Evolutionary conservation across 805 yeast genomes (phyloP).

Genomic region (Scheffersomyces stipitis): DNA sequence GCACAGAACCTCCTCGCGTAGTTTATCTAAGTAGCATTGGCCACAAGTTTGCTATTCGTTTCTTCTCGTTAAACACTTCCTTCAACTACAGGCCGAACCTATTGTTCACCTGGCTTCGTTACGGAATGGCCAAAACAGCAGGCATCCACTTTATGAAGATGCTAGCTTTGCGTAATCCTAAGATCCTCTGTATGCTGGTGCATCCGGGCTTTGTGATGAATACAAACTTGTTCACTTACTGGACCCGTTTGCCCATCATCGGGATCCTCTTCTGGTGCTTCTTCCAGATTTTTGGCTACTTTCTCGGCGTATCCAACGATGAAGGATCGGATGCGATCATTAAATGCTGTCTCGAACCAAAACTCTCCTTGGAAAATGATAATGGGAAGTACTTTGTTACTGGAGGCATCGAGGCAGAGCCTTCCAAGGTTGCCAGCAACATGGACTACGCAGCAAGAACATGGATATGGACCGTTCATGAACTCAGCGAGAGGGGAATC

Average conservation of each 20-base stretch:
- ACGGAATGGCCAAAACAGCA: slow-evolving; percentile 74
- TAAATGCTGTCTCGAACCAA: slow-evolving; percentile 58
- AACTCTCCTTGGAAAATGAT: slow-evolving; percentile 48
- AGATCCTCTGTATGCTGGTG: slow-evolving; percentile 60
- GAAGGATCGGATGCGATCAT: slow-evolving; percentile 69
- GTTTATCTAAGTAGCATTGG: slow-evolving; percentile 66
- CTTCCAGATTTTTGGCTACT: slow-evolving; percentile 65
- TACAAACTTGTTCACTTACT: slow-evolving; percentile 70
- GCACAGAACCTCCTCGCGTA: slow-evolving; percentile 48
- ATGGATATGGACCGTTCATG: slow-evolving; percentile 77
- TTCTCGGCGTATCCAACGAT: slow-evolving; percentile 71
- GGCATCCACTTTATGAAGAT: slow-evolving; percentile 72
- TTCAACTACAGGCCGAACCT: slow-evolving; percentile 64
- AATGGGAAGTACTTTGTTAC: slow-evolving; percentile 71
- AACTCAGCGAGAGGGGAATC: slow-evolving; percentile 50
- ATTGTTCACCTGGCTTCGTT: slow-evolving; percentile 74
- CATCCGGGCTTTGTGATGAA: slow-evolving; percentile 90
- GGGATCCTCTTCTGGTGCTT: slow-evolving; percentile 72
- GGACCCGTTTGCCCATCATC: slow-evolving; percentile 76
- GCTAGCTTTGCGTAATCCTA: slow-evolving; percentile 65
- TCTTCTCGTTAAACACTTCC: slow-evolving; percentile 46
- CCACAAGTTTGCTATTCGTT: slow-evolving; percentile 52
- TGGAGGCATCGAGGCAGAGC: slow-evolving; percentile 54
- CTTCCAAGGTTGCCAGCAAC: slow-evolving; percentile 57
- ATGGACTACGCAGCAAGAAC: slow-evolving; percentile 62